These are phyloP conservation scores for Aphanomyces stellatus DNA, from an alignment of 352 stramenopile species.

Conservation along the genomic window DNA sequence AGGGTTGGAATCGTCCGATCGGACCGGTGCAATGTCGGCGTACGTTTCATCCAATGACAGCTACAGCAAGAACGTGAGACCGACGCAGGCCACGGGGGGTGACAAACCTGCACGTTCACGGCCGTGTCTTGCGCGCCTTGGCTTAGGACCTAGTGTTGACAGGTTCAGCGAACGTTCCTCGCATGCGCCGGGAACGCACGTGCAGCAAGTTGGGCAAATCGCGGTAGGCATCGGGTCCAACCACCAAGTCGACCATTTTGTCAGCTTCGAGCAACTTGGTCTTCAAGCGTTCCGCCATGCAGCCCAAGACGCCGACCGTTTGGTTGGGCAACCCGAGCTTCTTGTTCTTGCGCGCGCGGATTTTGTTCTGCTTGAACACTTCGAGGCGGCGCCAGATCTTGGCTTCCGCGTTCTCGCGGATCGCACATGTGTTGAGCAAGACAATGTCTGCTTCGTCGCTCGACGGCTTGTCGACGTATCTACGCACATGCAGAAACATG, in stretches of 20 bases:
- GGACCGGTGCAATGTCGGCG: slow-evolving; percentile 94
- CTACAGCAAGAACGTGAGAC: slow-evolving; percentile 23
- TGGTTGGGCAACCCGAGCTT: slow-evolving; percentile 34
- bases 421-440: slow-evolving; percentile 98
- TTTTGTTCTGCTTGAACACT: slow-evolving; percentile 60
- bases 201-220: slow-evolving; percentile 93
- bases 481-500: slow-evolving; percentile 16
- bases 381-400: slow-evolving; percentile 89
- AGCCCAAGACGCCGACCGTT: slow-evolving; percentile 95
- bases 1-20: slow-evolving; percentile 67
- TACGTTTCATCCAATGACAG: slow-evolving; percentile 98
- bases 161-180: too few species aligned
- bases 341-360: slow-evolving; percentile 49
- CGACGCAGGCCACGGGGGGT: not conserved
- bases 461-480: slow-evolving; percentile 34
- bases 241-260: slow-evolving; percentile 96
- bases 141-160: too few species aligned
- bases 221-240: slow-evolving; percentile 97
- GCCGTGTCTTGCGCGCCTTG: slow-evolving; percentile 50
- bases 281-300: slow-evolving; percentile 99
- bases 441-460: slow-evolving; percentile 87
- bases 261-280: slow-evolving; percentile 89
- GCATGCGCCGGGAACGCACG: too few species aligned
- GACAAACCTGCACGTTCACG: slow-evolving; percentile 84
- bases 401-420: slow-evolving; percentile 97